Percentiles rank a stretch among this genome's conserved stretches.
Evolutionary conservation across 1,139 yeast genomes (phyloP).

Genomic region (Lodderomyces jiufengensis): DNA sequence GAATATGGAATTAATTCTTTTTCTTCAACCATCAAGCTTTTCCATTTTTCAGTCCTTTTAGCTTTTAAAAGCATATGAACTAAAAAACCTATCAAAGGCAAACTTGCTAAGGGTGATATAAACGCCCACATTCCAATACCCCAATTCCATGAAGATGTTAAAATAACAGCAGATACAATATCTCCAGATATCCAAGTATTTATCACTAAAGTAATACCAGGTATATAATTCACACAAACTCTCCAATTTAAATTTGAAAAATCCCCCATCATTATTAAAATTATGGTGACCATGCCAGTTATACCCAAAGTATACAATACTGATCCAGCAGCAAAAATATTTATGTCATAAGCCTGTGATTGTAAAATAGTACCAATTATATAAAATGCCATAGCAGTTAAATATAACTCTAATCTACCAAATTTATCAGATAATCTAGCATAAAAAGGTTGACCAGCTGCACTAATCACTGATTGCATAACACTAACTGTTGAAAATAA

Average conservation of each 20-base stretch:
- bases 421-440: constrained; percentile 68
- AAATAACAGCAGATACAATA: constrained; percentile 29
- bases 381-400: constrained; percentile 55
- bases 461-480: constrained; percentile 59
- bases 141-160: constrained; percentile 54
- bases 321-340: constrained; percentile 69
- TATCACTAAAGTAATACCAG: constrained; percentile 66
- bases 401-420: constrained; percentile 58
- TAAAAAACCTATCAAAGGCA: constrained; percentile 55
- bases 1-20: constrained; percentile 15
- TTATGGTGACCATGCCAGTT: constrained; percentile 55
- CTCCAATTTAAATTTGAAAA: constrained; percentile 68
- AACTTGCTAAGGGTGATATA: constrained; percentile 59
- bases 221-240: constrained; percentile 55
- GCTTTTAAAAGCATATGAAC: constrained; percentile 56
- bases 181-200: constrained; percentile 77
- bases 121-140: constrained; percentile 81
- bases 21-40: constrained; percentile 22
- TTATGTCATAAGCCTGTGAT: constrained; percentile 40
- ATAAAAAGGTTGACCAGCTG: constrained; percentile 65
- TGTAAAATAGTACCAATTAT: constrained; percentile 55
- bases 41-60: constrained; percentile 46
- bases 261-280: constrained; percentile 60
- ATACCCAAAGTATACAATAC: constrained; percentile 67
- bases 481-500: constrained; percentile 62